Conservation (phyloP, 2,329 filamentous ascomycete genomes). For the Alternaria alternata region DNA sequence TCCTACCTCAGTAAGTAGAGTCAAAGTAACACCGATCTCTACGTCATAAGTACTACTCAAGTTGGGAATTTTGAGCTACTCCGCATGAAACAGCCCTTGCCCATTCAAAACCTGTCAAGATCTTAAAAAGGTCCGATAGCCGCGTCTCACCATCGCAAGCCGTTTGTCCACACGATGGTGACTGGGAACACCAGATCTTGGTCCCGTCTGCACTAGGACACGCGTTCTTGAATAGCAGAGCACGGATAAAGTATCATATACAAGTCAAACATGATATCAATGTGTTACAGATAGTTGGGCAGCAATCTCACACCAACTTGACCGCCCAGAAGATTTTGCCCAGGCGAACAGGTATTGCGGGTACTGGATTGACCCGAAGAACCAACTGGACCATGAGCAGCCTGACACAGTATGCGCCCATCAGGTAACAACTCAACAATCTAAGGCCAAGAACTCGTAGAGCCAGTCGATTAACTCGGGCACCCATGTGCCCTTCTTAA, state of each 20-base stretch:
- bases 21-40: neutral
- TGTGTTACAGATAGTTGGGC: neutral
- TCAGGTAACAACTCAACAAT: neutral
- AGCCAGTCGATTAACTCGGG: neutral
- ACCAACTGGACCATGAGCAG: neutral
- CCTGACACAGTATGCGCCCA: neutral
- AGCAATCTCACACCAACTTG: neutral
- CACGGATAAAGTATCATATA: neutral
- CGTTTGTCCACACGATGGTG: neutral
- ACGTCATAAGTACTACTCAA: neutral
- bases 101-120: slow-evolving; percentile 3
- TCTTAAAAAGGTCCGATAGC: slow-evolving; percentile 1
- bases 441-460: neutral
- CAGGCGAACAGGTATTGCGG: neutral
- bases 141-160: slow-evolving; percentile 2
- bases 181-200: neutral
- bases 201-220: neutral
- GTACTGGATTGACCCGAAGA: neutral
- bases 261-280: neutral
- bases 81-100: neutral
- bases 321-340: neutral
- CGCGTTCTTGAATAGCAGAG: neutral
- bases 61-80: neutral
- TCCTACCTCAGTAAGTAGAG: neutral
- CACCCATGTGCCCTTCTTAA: neutral